Base-by-base conservation (phyloP, 2,329 filamentous ascomycete genomes). In the Nemania sp. region DNA sequence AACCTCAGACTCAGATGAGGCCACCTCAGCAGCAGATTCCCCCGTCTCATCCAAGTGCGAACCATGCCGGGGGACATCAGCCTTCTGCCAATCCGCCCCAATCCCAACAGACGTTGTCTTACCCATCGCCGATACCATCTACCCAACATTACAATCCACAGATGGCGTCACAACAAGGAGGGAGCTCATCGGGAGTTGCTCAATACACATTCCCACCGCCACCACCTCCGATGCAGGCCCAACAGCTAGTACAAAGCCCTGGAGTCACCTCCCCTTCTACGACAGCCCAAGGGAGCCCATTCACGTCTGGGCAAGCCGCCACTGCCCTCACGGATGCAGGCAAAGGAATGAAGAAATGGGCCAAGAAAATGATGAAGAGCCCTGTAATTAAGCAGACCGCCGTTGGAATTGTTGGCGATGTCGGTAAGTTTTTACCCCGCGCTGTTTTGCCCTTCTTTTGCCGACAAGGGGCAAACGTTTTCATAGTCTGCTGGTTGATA, bases 281-380 rank as follows among this genome's bases (percentile, higher is more conserved):
- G 17, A 1, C 12, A 42, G 5, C 37, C 57, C 32, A 63, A 66
- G 40, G 39, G 11, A 69, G 65, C 51, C 65, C 67, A 21, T 68
- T 66, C 35, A 67, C 60, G 35, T 68, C 67, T 11, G 43, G 67
- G 9, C 68, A 69, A 25, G 64, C 70, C 6, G 29, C 65, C 3
- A 58, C 64, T 5, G 65, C 65, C 11, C 37, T 71, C 15, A 55
- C 65, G 0, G 67, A 64, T 21, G 69, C 66, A 54, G 69, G 69
- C 2, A 72, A 71, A 47, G 68, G 68, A 7, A 59, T 73, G 60
- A 73, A 72, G 65, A 72, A 73, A 62, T 73, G 69, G 70, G 70
- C 67, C 2, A 72, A 70, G 58, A 72, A 72, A 49, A 65, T 69
- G 20, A 69, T 64, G 63, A 61, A 70, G 29, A 72, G 65, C 47